Evolutionary conservation across 1,284 basidiomycete species (phyloP).

Genomic region (Malassezia arunalokei): DNA sequence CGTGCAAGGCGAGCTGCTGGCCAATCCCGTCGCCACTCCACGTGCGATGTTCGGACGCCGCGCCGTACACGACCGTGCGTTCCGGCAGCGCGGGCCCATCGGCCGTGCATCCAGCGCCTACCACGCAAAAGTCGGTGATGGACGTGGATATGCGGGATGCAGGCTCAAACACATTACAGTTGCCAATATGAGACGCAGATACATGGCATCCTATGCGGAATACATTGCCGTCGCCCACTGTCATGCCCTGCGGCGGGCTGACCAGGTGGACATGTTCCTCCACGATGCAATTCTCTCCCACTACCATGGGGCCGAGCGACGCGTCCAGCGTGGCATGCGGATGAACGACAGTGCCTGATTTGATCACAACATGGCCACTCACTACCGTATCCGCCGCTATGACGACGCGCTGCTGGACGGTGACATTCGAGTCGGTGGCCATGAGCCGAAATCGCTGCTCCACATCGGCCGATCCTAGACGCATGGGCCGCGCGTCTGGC

Average conservation of each 20-base stretch:
- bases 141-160: conserved; percentile 66
- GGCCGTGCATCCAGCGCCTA: conserved; percentile 59
- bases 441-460: neutral
- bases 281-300: conserved; percentile 76
- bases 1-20: conserved; percentile 67
- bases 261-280: conserved; percentile 80
- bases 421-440: neutral
- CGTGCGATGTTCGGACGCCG: conserved; percentile 57
- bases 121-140: conserved; percentile 64
- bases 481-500: neutral
- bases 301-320: conserved; percentile 68
- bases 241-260: conserved; percentile 60
- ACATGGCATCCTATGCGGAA: conserved; percentile 81
- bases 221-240: conserved; percentile 77
- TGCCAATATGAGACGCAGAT: conserved; percentile 65
- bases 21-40: conserved; percentile 77
- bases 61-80: conserved; percentile 72
- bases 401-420: conserved; percentile 1
- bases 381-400: conserved; percentile 8
- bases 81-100: conserved; percentile 54
- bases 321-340: conserved; percentile 83
- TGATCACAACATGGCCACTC: conserved; percentile 5
- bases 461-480: neutral
- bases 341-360: conserved; percentile 58
- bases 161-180: conserved; percentile 70